phyloP scores from a whole-genome alignment of 805 yeast genomes.

The Candida sphagnicola region DNA sequence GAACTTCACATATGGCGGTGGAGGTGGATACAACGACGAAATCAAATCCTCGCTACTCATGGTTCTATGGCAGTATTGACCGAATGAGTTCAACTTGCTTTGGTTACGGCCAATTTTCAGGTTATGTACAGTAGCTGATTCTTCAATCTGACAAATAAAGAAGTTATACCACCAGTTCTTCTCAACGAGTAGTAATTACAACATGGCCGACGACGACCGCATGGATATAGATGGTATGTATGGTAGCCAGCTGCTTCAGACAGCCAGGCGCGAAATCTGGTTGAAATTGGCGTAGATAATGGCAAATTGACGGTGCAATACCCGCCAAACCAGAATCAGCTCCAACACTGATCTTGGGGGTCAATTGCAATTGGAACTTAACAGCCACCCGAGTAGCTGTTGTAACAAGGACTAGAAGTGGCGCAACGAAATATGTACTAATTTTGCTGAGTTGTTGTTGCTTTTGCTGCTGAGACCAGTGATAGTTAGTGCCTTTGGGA shows the following conservation, averaged over 20 bases:
- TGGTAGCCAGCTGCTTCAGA: background rate
- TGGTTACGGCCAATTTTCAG: background rate
- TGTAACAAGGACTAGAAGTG: too few relatives aligned
- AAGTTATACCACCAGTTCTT: background rate
- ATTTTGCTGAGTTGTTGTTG: too few relatives aligned
- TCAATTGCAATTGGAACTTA: too few relatives aligned
- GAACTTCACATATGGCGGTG: constrained; percentile 76
- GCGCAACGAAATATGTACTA: too few relatives aligned
- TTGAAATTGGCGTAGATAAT: background rate
- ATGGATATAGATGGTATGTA: constrained; percentile 6
- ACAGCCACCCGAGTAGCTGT: too few relatives aligned
- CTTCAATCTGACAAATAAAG: too few relatives aligned
- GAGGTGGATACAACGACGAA: constrained; percentile 87
- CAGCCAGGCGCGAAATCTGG: background rate
- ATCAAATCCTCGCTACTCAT: constrained; percentile 28
- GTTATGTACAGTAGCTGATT: background rate
- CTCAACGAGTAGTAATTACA: background rate
- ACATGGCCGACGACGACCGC: constrained; percentile 5
- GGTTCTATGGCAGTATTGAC: too few relatives aligned
- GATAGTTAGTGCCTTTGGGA: too few relatives aligned
- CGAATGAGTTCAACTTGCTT: background rate
- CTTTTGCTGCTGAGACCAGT: too few relatives aligned
- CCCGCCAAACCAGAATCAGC: too few relatives aligned
- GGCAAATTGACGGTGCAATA: background rate
- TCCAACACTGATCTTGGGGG: too few relatives aligned